Percentiles rank a stretch among this genome's conserved stretches.
Conservation (phyloP, 306 rosid species). For the Canavalia ensiformis region DNA sequence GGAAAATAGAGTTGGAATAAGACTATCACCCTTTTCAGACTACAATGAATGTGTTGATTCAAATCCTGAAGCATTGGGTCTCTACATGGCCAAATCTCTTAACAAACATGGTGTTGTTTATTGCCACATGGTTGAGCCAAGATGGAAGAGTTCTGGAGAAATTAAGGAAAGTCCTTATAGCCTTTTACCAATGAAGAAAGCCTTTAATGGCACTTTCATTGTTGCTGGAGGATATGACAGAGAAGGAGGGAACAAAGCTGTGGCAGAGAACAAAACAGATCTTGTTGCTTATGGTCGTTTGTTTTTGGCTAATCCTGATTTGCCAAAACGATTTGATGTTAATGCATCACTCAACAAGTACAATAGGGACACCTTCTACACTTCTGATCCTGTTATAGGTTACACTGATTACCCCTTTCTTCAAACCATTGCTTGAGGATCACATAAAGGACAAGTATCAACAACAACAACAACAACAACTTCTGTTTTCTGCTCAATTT, state of each 20-base stretch:
- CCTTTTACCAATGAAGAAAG: slow-evolving; percentile 56
- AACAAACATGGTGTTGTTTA: slow-evolving; percentile 54
- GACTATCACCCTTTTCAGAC: slow-evolving; percentile 58
- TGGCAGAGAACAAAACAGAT: slow-evolving; percentile 45
- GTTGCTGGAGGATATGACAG: slow-evolving; percentile 53
- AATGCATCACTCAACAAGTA: slow-evolving; percentile 59
- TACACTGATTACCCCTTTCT: slow-evolving; percentile 5
- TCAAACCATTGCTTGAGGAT: neutral
- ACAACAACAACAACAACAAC: too few species aligned
- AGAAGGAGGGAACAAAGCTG: slow-evolving; percentile 54
- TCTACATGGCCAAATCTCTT: slow-evolving; percentile 48
- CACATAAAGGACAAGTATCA: neutral
- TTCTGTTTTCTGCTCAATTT: too few species aligned
- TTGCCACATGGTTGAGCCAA: slow-evolving; percentile 66
- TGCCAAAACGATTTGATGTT: slow-evolving; percentile 57
- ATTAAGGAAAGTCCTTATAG: slow-evolving; percentile 21
- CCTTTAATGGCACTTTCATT: slow-evolving; percentile 51
- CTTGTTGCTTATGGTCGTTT: slow-evolving; percentile 54
- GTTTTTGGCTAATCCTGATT: slow-evolving; percentile 65
- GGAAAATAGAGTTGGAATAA: slow-evolving; percentile 57
- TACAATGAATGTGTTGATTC: slow-evolving; percentile 52
- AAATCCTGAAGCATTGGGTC: slow-evolving; percentile 53
- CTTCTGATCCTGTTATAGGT: slow-evolving; percentile 15
- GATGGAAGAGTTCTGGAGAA: slow-evolving; percentile 40
- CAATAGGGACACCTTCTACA: slow-evolving; percentile 38